phyloP scores from a whole-genome alignment of 2,329 filamentous ascomycete species.

The Macrophomina pseudophaseolina region DNA sequence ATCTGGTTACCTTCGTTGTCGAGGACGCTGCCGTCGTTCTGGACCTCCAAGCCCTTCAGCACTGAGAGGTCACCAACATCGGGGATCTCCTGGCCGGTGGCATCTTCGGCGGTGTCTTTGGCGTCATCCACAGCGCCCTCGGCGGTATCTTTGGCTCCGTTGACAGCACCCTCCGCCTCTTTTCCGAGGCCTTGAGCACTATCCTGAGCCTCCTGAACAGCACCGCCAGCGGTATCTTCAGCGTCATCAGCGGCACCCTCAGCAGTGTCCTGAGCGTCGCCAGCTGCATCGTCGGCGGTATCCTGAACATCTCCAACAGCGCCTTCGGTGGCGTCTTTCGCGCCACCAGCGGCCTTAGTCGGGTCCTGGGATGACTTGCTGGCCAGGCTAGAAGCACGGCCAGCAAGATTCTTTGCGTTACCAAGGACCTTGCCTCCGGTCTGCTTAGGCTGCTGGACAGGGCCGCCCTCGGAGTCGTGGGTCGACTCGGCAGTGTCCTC shows the following conservation, averaged over 20 bases:
- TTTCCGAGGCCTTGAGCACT: conserved; percentile 29
- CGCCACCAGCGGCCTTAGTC: conserved; percentile 41
- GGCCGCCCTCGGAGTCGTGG: conserved; percentile 27
- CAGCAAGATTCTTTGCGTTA: conserved; percentile 47
- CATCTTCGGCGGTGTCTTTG: conserved; percentile 32
- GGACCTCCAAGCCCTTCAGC: conserved; percentile 58
- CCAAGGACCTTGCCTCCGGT: conserved; percentile 15
- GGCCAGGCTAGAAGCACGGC: conserved; percentile 53
- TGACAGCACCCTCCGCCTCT: conserved; percentile 21
- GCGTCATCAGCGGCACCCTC: conserved; percentile 42
- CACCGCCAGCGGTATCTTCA: conserved; percentile 34
- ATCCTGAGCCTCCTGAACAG: conserved; percentile 34
- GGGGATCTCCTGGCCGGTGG: conserved; percentile 36
- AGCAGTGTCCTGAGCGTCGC: conserved; percentile 41
- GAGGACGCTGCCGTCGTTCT: conserved; percentile 60
- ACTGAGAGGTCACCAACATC: conserved; percentile 52
- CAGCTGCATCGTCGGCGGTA: conserved; percentile 39
- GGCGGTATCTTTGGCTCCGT: conserved; percentile 31
- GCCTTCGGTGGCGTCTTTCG: conserved; percentile 39
- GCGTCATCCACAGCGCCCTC: conserved; percentile 30
- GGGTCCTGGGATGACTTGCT: conserved; percentile 49
- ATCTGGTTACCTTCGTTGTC: conserved; percentile 56
- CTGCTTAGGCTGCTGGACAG: conserved; percentile 21
- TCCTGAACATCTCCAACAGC: conserved; percentile 34
- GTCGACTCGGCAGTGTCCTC: conserved; percentile 25